Conservation (phyloP, 2,329 filamentous ascomycete species). For the Xylaria sp. region DNA sequence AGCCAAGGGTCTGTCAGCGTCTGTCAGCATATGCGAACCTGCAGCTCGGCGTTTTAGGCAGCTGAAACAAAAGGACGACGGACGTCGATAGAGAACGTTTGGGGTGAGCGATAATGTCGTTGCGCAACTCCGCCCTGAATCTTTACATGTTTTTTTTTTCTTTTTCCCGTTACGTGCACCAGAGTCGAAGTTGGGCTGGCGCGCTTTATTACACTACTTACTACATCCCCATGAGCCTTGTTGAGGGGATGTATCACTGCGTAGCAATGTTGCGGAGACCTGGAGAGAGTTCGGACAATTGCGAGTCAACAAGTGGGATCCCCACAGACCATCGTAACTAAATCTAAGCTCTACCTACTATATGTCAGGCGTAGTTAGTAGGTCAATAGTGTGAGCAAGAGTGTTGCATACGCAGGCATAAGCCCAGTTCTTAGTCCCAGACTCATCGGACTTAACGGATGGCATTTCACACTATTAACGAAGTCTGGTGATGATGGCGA, state of each 20-base stretch:
- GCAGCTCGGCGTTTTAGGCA: neutral
- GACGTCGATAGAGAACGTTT: neutral
- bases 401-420: too few species aligned
- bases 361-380: too few species aligned
- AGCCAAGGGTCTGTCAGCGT: neutral
- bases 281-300: neutral
- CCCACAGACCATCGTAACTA: neutral
- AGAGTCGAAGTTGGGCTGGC: neutral
- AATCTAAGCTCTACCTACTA: too few species aligned
- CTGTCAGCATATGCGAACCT: neutral
- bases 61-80: neutral
- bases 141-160: neutral
- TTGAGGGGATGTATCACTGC: neutral
- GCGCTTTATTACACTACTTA: neutral
- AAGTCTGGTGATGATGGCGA: neutral
- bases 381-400: too few species aligned
- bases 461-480: neutral
- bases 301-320: neutral
- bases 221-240: too few species aligned
- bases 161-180: neutral
- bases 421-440: too few species aligned
- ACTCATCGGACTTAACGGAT: too few species aligned
- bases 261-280: neutral
- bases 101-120: neutral
- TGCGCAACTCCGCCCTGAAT: neutral